Percentiles rank a stretch among this genome's conserved stretches.
phyloP scores from a whole-genome alignment of 768 basidiomycete genomes.

The Leccinum imitatum region DNA sequence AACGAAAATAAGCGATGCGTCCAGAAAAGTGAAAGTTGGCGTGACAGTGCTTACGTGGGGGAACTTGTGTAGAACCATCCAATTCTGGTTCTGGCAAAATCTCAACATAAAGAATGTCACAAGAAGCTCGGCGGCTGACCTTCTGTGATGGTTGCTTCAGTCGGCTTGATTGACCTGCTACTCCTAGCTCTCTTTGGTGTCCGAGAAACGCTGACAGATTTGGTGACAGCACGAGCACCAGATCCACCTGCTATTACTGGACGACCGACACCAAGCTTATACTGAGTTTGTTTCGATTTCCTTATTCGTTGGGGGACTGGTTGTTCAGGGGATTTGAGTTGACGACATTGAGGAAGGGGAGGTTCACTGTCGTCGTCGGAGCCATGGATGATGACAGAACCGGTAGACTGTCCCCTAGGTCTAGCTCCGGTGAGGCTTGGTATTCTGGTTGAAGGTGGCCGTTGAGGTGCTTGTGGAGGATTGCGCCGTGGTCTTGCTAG shows the following conservation, averaged over 20 bases:
- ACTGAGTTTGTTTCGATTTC: constrained; percentile 73
- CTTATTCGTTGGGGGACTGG: constrained; percentile 44
- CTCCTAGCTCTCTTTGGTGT: constrained; percentile 46
- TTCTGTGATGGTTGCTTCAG: constrained; percentile 58
- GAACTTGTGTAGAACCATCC: constrained; percentile 10
- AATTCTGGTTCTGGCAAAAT: constrained; percentile 26
- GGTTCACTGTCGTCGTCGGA: constrained; percentile 45
- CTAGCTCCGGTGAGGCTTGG: constrained; percentile 29
- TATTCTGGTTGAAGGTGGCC: constrained; percentile 35
- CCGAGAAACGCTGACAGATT: constrained; percentile 50
- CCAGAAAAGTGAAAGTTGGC: background rate
- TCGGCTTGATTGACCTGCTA: constrained; percentile 49
- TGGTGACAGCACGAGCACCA: constrained; percentile 66
- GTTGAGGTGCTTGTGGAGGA: constrained; percentile 21
- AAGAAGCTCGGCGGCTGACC: constrained; percentile 33
- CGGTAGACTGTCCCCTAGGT: constrained; percentile 32
- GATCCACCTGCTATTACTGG: constrained; percentile 64
- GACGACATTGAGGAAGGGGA: constrained; percentile 21
- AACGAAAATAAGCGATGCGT: background rate
- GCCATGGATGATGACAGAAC: constrained; percentile 39
- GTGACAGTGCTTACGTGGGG: constrained; percentile 16
- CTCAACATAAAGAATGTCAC: constrained; percentile 12
- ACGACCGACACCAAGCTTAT: constrained; percentile 67
- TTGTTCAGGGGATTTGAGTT: constrained; percentile 15
- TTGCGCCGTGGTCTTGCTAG: constrained; percentile 27